Evolutionary conservation across 1,284 basidiomycete species (phyloP), one percentile per base, ranked within the genome.

Genomic region (Hymenochaete sp.): DNA sequence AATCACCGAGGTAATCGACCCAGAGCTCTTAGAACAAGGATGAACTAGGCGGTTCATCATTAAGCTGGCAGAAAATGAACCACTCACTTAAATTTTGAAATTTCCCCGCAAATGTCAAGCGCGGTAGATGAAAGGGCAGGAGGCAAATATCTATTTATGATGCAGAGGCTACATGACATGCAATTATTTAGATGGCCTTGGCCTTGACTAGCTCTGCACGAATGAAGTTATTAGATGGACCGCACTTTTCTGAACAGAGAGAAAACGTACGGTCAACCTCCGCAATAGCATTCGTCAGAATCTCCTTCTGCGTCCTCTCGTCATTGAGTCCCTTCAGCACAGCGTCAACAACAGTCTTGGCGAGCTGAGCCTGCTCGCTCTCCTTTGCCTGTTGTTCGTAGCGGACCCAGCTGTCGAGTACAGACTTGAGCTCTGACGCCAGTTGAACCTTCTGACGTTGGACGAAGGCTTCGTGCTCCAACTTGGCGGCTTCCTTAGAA

Each of bases 401-500:
- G 61, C 95, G 87, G 51, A 95, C 93, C 93, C 95, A 98, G 63
- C 86, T 89, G 75, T 98, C 96, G 50, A 98, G 79, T 29, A 98
- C 93, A 29, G 82, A 58, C 73, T 98, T 98, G 64, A 97, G 73
- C 71, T 98, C 96, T 42, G 83, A 56, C 29, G 93, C 83, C 57
- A 98, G 71, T 41, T 77, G 80, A 54, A 86, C 82, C 68, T 90
- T 87, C 73, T 98, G 95, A 59, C 80, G 76, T 62, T 93, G 85
- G 51, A 88, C 80, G 59, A 98, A 98, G 50, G 88, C 83, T 59
- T 90, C 82, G 57, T 86, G 75, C 70, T 98, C 95, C 57, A 95
- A 73, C 59, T 82, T 67, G 49, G 93, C 93, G 52, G 93, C 98
- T 66, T 98, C 92, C 87, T 39, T 47, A 59, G 95, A 93, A 48